phyloP scores from a whole-genome alignment of 345 rosid genomes.

The Gossypium mustelinum region DNA sequence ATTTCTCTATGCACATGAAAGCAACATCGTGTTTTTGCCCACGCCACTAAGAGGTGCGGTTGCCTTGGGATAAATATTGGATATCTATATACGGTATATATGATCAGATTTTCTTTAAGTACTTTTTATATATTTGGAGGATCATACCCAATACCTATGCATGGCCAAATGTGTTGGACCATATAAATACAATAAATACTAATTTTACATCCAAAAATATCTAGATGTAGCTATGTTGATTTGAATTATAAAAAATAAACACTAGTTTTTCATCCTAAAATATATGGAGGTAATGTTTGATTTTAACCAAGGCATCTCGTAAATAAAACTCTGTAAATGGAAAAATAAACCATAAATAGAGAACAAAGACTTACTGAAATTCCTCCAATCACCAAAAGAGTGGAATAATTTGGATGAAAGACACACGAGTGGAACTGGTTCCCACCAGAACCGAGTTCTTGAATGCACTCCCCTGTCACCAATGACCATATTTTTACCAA shows the following conservation, averaged over 20 bases:
- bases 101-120: neutral
- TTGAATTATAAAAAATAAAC: neutral
- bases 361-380: constrained; percentile 32
- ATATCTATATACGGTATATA: neutral
- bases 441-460: constrained; percentile 45
- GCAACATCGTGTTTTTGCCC: neutral
- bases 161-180: neutral
- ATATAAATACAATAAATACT: neutral
- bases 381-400: constrained; percentile 63
- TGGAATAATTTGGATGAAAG: constrained; percentile 57
- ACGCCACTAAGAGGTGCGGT: neutral
- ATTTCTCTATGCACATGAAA: neutral
- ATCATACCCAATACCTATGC: neutral
- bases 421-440: constrained; percentile 62
- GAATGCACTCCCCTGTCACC: constrained; percentile 52
- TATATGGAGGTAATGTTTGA: neutral
- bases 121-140: neutral
- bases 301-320: neutral
- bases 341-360: constrained; percentile 6
- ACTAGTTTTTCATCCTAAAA: neutral
- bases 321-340: neutral
- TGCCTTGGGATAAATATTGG: neutral
- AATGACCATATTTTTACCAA: constrained; percentile 66
- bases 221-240: neutral
- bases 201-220: neutral